Conservation (phyloP, 257 asterid genomes). For the Apocynum venetum region DNA sequence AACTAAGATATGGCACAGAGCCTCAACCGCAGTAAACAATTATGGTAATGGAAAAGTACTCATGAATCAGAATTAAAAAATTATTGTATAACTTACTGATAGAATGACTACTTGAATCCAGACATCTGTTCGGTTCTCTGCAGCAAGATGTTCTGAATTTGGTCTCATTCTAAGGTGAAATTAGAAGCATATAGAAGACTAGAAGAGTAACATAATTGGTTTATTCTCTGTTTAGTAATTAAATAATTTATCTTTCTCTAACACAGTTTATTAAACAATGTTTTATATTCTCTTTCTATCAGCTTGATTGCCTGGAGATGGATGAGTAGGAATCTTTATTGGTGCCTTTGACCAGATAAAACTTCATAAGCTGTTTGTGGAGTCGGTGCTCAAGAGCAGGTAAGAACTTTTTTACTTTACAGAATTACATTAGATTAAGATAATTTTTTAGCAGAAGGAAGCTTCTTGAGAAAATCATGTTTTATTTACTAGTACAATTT, state of each 20-base stretch:
- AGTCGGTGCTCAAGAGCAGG: slow-evolving; percentile 10
- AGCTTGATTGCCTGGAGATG: not conserved
- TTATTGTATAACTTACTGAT: not conserved
- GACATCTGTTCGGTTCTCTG: slow-evolving; percentile 15
- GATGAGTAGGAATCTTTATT: slow-evolving; percentile 11
- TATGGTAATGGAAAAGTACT: not conserved
- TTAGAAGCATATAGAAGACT: slow-evolving; percentile 1
- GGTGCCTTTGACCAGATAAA: slow-evolving; percentile 7
- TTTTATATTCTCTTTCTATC: slow-evolving; percentile 2
- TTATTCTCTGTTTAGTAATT: slow-evolving; percentile 8
- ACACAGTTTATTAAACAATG: slow-evolving; percentile 6
- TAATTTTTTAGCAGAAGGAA: not conserved
- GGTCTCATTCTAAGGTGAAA: not conserved
- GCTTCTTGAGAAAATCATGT: not conserved
- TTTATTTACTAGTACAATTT: not conserved
- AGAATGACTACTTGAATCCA: not conserved
- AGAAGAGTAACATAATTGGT: slow-evolving; percentile 9
- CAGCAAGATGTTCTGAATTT: slow-evolving; percentile 4
- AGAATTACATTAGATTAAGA: not conserved
- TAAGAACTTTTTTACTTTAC: slow-evolving; percentile 1
- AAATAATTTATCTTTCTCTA: slow-evolving; percentile 2
- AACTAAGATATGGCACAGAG: too few relatives aligned
- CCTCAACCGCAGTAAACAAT: not conserved
- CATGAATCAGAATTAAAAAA: not conserved
- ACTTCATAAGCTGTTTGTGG: not conserved